phyloP scores from a whole-genome alignment of 768 basidiomycete species.

The Termitomyces sp. region DNA sequence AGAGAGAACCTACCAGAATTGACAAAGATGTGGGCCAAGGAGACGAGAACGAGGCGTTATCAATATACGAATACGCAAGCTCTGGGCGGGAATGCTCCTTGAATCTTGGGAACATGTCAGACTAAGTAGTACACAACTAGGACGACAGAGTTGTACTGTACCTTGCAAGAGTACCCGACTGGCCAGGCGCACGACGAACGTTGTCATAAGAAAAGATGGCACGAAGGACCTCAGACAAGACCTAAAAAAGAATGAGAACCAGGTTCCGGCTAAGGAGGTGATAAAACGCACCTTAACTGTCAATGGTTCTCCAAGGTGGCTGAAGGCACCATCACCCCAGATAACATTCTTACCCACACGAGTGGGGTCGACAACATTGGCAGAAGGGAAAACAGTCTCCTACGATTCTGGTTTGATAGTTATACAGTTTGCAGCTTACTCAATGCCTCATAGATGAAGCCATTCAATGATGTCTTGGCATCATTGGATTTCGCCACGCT shows the following conservation, averaged over 20 bases:
- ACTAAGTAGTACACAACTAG: neutral
- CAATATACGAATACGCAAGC: constrained; percentile 54
- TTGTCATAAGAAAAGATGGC: constrained; percentile 57
- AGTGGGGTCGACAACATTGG: constrained; percentile 38
- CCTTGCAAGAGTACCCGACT: constrained; percentile 63
- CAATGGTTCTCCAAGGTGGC: constrained; percentile 45
- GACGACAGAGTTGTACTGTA: constrained; percentile 14
- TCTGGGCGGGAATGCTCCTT: constrained; percentile 43
- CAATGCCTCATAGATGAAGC: constrained; percentile 64
- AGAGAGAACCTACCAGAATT: constrained; percentile 42
- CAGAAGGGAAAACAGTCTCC: constrained; percentile 50
- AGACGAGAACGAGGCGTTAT: constrained; percentile 39
- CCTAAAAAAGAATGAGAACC: constrained; percentile 39
- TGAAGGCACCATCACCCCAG: constrained; percentile 44
- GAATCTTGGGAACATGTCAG: constrained; percentile 34
- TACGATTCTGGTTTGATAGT: constrained; percentile 18
- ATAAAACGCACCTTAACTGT: constrained; percentile 44
- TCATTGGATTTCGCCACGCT: constrained; percentile 28
- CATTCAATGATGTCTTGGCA: constrained; percentile 39
- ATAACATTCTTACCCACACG: constrained; percentile 46
- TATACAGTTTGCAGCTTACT: constrained; percentile 38
- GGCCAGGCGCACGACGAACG: constrained; percentile 63
- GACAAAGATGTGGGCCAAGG: constrained; percentile 72
- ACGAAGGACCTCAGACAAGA: constrained; percentile 60
- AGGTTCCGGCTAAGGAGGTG: neutral